Evolutionary conservation across 2,329 filamentous ascomycete genomes (phyloP), one percentile per base, ranked within the genome.

Genomic region (Xylariaceae sp.): DNA sequence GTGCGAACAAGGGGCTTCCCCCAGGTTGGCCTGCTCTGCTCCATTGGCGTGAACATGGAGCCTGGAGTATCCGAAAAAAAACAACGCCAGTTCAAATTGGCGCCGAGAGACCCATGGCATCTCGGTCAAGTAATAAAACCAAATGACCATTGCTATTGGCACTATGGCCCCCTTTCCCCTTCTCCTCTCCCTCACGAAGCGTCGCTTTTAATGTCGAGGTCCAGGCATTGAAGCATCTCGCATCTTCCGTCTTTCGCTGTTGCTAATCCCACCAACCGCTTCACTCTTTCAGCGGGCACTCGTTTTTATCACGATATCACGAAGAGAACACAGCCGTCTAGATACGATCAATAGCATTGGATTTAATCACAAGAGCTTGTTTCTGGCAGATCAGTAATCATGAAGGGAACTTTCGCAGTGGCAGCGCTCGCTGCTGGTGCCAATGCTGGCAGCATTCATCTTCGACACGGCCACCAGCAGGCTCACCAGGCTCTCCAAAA

Each of bases 241-340:
- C 71, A 66, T 72, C 74, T 78, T 77, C 79, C 75, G 72, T 75
- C 73, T 67, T 74, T 74, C 75, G 70, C 69, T 75, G 76, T 71
- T 65, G 64, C 68, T 68, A 44, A 65, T 62, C 66, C 64, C 63
- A 68, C 77, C 73, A 67, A 86, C 86, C 86, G 86, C 86, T 89
- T 89, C 87, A 90, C 84, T 90, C 89, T 72, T 90, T 92, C 76
- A 91, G 88, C 88, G 88, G 88, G 82, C 86, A 84, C 77, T 89
- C 85, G 74, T 88, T 87, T 71, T 65, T 60, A 58, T 51, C 54
- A 66, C 62, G 63, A 63, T 63, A 61, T 63, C 53, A 63, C 57
- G 64, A 60, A 63, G 62, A 64, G 62, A 65, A 55, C 51, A 54
- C 38, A 62, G 57, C 54, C 49, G 52, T 60, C 57, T 51, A 55